Percentiles rank a stretch among this genome's conserved stretches.
These are phyloP conservation scores for Orbilia quercus DNA, from an alignment of 2,329 filamentous ascomycete genomes.

Conservation along the genomic window DNA sequence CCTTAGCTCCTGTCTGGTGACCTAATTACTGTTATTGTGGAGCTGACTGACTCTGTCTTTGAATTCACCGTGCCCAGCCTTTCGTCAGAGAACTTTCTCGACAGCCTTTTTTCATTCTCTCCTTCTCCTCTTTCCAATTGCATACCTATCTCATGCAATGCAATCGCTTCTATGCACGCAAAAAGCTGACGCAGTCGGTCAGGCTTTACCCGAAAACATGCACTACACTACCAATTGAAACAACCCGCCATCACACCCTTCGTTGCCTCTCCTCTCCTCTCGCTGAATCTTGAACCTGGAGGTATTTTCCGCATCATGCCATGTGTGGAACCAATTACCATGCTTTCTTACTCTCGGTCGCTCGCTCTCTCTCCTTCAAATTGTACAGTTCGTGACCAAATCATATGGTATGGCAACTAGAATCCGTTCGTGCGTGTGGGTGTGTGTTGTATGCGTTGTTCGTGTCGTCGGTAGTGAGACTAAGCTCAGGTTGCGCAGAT, in stretches of 20 bases:
- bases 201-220: conserved; percentile 22
- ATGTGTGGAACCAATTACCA: neutral
- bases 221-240: conserved; percentile 21
- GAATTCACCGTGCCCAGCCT: neutral
- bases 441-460: conserved; percentile 54
- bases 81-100: neutral
- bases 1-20: conserved; percentile 17
- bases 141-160: conserved; percentile 40
- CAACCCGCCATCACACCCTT: conserved; percentile 21
- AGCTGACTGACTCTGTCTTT: conserved; percentile 13
- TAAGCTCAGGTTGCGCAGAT: conserved; percentile 44
- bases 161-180: conserved; percentile 48
- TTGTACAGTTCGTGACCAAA: no score
- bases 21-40: conserved; percentile 3
- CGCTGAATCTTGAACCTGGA: no score
- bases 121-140: neutral
- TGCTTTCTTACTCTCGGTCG: neutral
- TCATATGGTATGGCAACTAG: no score
- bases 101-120: conserved; percentile 1
- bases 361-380: no score
- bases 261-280: neutral
- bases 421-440: neutral
- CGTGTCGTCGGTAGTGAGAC: conserved; percentile 40
- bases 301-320: neutral
- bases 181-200: conserved; percentile 34